Evolutionary conservation across 2,329 filamentous ascomycete genomes (phyloP).

Genomic region (Fusarium miscanthi): DNA sequence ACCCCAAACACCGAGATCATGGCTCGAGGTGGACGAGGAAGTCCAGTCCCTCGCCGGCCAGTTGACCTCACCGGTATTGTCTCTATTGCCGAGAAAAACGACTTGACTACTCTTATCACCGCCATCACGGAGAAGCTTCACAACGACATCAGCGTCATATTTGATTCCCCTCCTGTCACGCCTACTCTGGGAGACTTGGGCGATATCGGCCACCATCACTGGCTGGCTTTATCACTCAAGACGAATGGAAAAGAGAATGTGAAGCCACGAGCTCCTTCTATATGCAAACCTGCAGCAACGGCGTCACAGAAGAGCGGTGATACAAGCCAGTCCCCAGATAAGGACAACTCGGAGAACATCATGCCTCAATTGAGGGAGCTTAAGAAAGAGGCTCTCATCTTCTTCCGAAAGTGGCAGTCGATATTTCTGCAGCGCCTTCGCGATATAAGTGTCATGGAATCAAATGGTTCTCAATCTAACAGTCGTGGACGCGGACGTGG

Average conservation of each 20-base stretch:
- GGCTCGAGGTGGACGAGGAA: constrained; percentile 54
- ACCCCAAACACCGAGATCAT: constrained; percentile 43
- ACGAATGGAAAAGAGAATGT: constrained; percentile 43
- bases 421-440: constrained; percentile 75
- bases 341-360: constrained; percentile 51
- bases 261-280: constrained; percentile 3
- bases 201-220: constrained; percentile 50
- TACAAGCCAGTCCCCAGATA: constrained; percentile 46
- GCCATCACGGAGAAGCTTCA: constrained; percentile 67
- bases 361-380: constrained; percentile 68
- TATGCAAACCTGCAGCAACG: constrained; percentile 5
- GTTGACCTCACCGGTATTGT: constrained; percentile 64
- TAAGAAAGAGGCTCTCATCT: constrained; percentile 74
- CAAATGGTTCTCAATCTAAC: constrained; percentile 38
- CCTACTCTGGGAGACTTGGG: constrained; percentile 46
- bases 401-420: constrained; percentile 85
- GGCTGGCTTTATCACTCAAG: constrained; percentile 51
- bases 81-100: constrained; percentile 60
- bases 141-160: constrained; percentile 62
- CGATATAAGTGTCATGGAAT: constrained; percentile 69
- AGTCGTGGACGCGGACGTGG: constrained; percentile 53
- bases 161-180: constrained; percentile 58
- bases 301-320: constrained; percentile 41
- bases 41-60: constrained; percentile 54
- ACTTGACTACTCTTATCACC: constrained; percentile 63